A percentile compares a stretch with the other conserved stretches of the same genome.
These are phyloP conservation scores for Puccinia polysora DNA, from an alignment of 1,284 basidiomycete genomes.

Conservation along the genomic window DNA sequence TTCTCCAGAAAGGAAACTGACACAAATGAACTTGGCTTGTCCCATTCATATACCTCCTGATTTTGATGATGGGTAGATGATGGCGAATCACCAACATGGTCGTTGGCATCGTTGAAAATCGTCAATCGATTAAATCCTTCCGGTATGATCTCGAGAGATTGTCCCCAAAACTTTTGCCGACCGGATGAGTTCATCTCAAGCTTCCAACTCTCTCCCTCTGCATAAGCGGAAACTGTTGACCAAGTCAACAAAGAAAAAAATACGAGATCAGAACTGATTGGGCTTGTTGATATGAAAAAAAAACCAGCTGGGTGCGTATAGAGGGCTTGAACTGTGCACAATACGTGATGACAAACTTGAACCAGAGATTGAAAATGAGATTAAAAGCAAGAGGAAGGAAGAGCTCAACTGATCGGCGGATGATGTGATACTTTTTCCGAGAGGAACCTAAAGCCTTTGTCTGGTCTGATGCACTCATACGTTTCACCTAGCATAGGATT, in stretches of 20 bases:
- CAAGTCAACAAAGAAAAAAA: neutral
- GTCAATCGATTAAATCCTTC: conserved; percentile 39
- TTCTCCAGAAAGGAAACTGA: neutral
- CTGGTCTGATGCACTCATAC: conserved; percentile 69
- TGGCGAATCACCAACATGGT: neutral
- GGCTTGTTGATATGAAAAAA: neutral
- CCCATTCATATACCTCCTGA: conserved; percentile 47
- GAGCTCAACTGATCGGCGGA: conserved; percentile 59
- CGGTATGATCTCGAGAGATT: conserved; percentile 48
- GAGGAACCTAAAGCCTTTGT: conserved; percentile 62
- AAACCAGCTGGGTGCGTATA: neutral
- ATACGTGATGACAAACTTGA: neutral
- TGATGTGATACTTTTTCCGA: conserved; percentile 84
- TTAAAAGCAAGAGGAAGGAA: conserved; percentile 2
- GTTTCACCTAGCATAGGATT: conserved; percentile 84
- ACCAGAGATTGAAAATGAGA: neutral
- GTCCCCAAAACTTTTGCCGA: conserved; percentile 81
- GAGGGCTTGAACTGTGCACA: neutral
- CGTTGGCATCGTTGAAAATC: conserved; percentile 2
- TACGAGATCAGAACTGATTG: neutral
- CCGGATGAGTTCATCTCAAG: conserved; percentile 67
- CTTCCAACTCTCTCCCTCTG: conserved; percentile 71
- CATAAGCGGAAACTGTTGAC: conserved; percentile 66
- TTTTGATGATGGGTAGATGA: neutral
- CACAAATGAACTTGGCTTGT: conserved; percentile 43